phyloP scores from a whole-genome alignment of 2,329 filamentous ascomycete species.

The Colletotrichum sp. region DNA sequence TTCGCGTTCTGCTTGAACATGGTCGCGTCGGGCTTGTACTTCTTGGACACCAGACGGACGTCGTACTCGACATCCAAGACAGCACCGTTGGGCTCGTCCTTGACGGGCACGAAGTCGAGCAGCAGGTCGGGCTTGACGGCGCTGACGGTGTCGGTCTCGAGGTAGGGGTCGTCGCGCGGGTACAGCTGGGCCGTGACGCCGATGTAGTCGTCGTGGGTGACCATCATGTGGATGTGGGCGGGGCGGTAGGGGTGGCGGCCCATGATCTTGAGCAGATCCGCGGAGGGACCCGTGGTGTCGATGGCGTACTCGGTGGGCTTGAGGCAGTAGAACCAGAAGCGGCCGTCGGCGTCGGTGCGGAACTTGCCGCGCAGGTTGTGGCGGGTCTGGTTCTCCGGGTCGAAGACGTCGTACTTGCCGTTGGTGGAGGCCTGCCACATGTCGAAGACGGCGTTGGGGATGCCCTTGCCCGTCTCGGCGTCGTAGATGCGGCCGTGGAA shows the following conservation, averaged over 20 bases:
- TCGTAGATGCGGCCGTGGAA: constrained; percentile 23
- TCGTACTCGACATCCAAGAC: constrained; percentile 35
- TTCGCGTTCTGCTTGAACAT: constrained; percentile 25
- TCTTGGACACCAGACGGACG: constrained; percentile 28
- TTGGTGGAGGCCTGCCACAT: constrained; percentile 70
- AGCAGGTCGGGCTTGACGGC: constrained; percentile 42
- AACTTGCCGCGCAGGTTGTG: constrained; percentile 72
- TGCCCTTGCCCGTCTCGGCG: constrained; percentile 27
- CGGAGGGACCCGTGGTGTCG: constrained; percentile 53
- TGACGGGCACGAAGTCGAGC: constrained; percentile 48
- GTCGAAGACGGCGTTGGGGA: constrained; percentile 56
- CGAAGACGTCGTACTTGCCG: constrained; percentile 64
- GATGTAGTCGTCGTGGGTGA: constrained; percentile 59
- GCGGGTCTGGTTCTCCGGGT: constrained; percentile 61
- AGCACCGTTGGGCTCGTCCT: constrained; percentile 36
- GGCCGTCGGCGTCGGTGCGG: constrained; percentile 64
- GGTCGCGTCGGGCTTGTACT: constrained; percentile 26
- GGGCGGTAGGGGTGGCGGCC: constrained; percentile 27
- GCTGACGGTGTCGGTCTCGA: constrained; percentile 44
- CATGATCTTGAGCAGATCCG: constrained; percentile 26
- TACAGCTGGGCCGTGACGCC: constrained; percentile 73
- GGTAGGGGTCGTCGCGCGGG: constrained; percentile 61
- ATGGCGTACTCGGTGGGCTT: constrained; percentile 69
- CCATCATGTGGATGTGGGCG: constrained; percentile 31
- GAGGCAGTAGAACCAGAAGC: constrained; percentile 68